Percentiles rank a stretch among this genome's conserved stretches.
Evolutionary conservation across 306 rosid species (phyloP).

Genomic region (Bauhinia variegata): DNA sequence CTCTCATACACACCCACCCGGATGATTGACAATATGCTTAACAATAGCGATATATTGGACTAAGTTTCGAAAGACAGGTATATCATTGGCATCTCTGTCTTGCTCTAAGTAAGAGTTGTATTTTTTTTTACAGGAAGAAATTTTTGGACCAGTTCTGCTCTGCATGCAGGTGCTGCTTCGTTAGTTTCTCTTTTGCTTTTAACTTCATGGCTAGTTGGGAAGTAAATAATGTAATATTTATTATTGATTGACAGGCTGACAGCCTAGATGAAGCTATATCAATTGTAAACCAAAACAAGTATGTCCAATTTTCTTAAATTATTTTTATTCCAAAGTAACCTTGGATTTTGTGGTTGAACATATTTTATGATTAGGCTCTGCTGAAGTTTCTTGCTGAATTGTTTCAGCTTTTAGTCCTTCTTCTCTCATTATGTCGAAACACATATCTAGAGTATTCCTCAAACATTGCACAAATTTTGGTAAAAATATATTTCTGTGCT

Average conservation of each 20-base stretch:
- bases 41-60: conserved; percentile 17
- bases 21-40: no score
- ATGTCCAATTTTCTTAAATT: conserved; percentile 21
- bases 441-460: not conserved
- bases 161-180: conserved; percentile 63
- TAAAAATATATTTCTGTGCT: not conserved
- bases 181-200: conserved; percentile 13
- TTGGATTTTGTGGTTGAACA: conserved; percentile 12
- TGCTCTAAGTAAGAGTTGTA: not conserved
- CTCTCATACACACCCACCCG: not conserved
- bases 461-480: conserved; percentile 10
- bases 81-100: conserved; percentile 43
- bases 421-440: conserved; percentile 8
- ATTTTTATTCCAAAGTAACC: not conserved
- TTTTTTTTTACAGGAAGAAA: conserved; percentile 66
- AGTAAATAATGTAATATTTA: conserved; percentile 16
- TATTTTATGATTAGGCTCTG: not conserved
- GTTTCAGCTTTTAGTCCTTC: not conserved
- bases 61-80: conserved; percentile 38
- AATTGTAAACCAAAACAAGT: conserved; percentile 69
- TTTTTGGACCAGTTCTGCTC: conserved; percentile 69
- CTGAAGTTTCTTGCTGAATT: not conserved
- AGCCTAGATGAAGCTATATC: conserved; percentile 70
- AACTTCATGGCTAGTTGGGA: conserved; percentile 17
- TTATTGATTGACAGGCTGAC: conserved; percentile 55